Evolutionary conservation across 768 basidiomycete species (phyloP).

Genomic region (Leccinum aurantiacum): DNA sequence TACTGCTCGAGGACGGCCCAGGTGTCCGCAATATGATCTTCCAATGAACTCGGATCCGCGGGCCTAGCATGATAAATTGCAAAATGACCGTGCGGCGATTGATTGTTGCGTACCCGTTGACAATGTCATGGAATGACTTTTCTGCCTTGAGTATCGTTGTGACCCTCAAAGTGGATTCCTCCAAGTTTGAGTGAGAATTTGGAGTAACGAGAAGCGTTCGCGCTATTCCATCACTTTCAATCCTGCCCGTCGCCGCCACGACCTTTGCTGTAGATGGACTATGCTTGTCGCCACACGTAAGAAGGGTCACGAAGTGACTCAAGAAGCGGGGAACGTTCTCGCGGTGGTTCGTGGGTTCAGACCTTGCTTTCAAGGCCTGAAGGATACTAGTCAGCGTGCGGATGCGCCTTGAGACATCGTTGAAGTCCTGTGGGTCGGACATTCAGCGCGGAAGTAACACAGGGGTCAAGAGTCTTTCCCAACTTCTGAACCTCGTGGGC

Average conservation of each 20-base stretch:
- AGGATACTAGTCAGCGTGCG: no score
- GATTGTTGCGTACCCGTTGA: not conserved
- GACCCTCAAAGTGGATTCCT: not conserved
- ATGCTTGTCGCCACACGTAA: not conserved
- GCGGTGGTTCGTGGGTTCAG: no score
- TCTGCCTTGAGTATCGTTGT: not conserved
- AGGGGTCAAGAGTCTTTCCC: no score
- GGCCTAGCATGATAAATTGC: not conserved
- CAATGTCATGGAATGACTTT: not conserved
- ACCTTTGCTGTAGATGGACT: not conserved
- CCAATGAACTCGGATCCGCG: not conserved
- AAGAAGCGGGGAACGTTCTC: no score
- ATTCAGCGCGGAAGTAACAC: no score
- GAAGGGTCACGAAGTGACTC: no score
- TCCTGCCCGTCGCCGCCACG: not conserved
- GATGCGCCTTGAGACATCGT: no score
- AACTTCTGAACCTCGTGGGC: no score
- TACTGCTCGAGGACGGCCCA: not conserved
- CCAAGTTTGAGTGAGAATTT: not conserved
- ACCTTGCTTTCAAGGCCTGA: no score
- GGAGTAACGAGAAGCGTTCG: not conserved
- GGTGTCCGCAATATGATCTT: not conserved
- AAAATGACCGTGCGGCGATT: not conserved
- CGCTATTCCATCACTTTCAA: not conserved
- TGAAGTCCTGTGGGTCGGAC: no score